Conservation (phyloP, 768 basidiomycete genomes). For the Russula dissimulans region DNA sequence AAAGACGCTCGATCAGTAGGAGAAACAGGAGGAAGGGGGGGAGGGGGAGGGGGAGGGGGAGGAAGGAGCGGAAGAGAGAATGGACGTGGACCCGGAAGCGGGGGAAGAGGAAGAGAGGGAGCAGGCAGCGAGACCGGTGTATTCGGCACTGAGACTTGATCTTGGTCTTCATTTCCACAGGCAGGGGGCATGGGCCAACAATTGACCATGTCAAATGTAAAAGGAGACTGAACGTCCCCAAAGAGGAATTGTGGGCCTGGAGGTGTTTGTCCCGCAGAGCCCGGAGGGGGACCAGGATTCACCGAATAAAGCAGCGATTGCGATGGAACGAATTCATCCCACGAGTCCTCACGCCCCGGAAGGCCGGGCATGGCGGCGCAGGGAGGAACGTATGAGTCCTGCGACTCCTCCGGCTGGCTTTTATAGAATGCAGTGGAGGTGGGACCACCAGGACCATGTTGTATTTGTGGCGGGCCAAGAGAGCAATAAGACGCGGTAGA, state of each 20-base stretch:
- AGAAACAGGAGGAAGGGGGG: not conserved
- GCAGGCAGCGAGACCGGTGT: not conserved
- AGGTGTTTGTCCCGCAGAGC: not conserved
- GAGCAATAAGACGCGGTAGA: not conserved
- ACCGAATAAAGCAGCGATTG: slow-evolving; percentile 2
- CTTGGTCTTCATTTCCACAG: not conserved
- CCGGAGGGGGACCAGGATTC: not conserved
- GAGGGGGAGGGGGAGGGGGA: not conserved
- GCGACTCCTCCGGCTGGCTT: not conserved
- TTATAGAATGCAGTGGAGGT: not conserved
- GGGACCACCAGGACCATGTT: not conserved
- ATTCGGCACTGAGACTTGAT: not conserved
- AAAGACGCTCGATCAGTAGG: not conserved
- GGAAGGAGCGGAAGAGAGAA: not conserved
- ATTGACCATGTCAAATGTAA: not conserved
- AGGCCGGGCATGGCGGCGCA: not conserved
- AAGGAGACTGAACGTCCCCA: not conserved
- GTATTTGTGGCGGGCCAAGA: not conserved
- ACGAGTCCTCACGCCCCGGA: not conserved
- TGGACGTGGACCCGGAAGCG: not conserved
- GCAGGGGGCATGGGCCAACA: not conserved
- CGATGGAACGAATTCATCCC: not conserved
- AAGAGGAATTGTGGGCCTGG: not conserved
- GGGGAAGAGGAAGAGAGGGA: not conserved
- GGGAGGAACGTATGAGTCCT: not conserved